Percentiles rank a stretch among this genome's conserved stretches.
phyloP scores from a whole-genome alignment of 2,329 filamentous ascomycete genomes.

The Colletotrichum chlorophyti region DNA sequence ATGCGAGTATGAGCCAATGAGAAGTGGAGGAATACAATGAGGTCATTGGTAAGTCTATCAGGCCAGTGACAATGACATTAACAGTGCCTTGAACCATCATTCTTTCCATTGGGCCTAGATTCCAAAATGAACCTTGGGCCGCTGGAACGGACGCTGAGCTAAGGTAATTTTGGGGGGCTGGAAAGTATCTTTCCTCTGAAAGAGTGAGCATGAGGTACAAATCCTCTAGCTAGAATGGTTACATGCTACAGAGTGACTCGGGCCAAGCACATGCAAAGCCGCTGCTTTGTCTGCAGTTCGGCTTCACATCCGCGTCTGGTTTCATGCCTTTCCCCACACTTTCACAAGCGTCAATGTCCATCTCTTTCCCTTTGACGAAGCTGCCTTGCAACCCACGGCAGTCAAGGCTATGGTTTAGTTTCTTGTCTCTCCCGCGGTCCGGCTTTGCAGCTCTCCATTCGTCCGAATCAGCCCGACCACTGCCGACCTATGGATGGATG shows the following conservation, averaged over 20 bases:
- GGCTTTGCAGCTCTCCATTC: slow-evolving; percentile 35
- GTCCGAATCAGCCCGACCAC: slow-evolving; percentile 43
- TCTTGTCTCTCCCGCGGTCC: slow-evolving; percentile 21
- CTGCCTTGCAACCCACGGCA: slow-evolving; percentile 7
- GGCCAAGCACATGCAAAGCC: slow-evolving; percentile 26
- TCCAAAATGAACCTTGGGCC: not conserved
- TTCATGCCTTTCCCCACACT: slow-evolving; percentile 35
- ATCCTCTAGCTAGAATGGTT: not conserved
- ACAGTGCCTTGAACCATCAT: not conserved
- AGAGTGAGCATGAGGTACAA: not conserved
- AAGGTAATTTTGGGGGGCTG: too few relatives aligned
- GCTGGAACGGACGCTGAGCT: not conserved
- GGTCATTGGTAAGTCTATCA: not conserved
- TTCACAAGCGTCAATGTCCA: slow-evolving; percentile 34
- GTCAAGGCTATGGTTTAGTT: slow-evolving; percentile 10
- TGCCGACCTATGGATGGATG: slow-evolving; percentile 36
- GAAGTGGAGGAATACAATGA: not conserved
- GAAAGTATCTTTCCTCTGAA: too few relatives aligned
- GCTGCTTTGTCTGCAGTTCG: not conserved
- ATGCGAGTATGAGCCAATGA: too few relatives aligned
- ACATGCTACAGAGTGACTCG: slow-evolving; percentile 8
- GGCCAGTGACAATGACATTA: not conserved
- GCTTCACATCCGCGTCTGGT: slow-evolving; percentile 3
- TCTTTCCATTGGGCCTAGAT: too few relatives aligned
- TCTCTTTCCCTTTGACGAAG: slow-evolving; percentile 5